Evolutionary conservation across 2,329 filamentous ascomycete species (phyloP), one percentile per base, ranked within the genome.

Genomic region (Amphichorda felina): DNA sequence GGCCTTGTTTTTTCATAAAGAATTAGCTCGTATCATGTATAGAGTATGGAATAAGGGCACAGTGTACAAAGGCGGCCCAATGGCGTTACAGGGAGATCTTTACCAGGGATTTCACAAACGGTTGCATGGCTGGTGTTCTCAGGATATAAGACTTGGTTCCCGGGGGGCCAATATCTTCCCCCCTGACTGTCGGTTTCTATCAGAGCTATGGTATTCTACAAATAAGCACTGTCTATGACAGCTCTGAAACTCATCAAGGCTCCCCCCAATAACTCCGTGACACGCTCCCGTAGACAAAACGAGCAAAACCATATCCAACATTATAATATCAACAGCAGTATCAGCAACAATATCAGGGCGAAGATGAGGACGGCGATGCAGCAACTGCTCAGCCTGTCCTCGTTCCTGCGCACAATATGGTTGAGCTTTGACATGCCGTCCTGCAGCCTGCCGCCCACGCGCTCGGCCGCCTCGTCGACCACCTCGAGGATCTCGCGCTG

Each of bases 301-400:
- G 17, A 32, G 15, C 8, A 10, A 32, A 19, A 8, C 14, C 17
- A 8, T 17, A 17, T 32, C 30, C n/a, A n/a, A n/a, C 16, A 22
- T 34, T 36, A 81, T 46, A 82, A 50, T 31, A 81, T 58, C 47
- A 82, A 50, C 30, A 96, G 64, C 46, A 98, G 62, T 42, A 96
- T 73, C 50, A 98, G 66, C 48, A 98, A 61, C 19, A 98, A 61
- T 39, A 96, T 85, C 45, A 96, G 66, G 26, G 94, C 83, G 42
- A 91, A 75, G 41, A 96, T 94, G 47, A 96, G 69, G 15, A 93
- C 64, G 4, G 69, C 84, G 47, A 98, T 94, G 57, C 88, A 96
- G 63, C 86, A 95, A 56, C 86, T 86, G 46, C 86, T 94, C 64
- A 63, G 68, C 49, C 68, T 65, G 72, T 94, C 91, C 70, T 98